These are phyloP conservation scores for Penicillium aurantiogriseum DNA, from an alignment of 2,329 filamentous ascomycete species.

Conservation along the genomic window DNA sequence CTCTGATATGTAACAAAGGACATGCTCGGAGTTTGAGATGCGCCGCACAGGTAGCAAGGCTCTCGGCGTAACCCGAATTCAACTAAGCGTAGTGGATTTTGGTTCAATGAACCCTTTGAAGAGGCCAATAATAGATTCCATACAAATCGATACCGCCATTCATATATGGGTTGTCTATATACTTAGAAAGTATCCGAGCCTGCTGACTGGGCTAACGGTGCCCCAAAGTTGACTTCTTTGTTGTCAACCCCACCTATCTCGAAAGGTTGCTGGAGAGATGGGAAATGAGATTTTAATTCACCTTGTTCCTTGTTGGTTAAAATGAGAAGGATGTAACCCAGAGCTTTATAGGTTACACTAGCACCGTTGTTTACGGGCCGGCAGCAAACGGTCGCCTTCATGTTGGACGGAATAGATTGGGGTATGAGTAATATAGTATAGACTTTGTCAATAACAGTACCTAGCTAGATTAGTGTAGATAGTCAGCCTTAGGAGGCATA, in stretches of 20 bases:
- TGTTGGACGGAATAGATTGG: conserved; percentile 1
- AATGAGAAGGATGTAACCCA: conserved; percentile 6
- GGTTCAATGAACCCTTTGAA: neutral
- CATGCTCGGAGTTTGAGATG: neutral
- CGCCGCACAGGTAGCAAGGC: conserved; percentile 1
- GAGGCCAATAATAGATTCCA: neutral
- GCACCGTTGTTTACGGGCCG: neutral
- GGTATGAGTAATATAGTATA: neutral
- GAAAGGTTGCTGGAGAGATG: conserved; percentile 2
- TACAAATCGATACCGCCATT: neutral
- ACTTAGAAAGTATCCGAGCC: neutral
- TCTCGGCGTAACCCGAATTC: neutral
- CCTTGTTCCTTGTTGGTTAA: neutral
- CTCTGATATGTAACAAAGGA: conserved; percentile 4
- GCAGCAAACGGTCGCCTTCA: conserved; percentile 6
- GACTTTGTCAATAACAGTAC: too few relatives aligned
- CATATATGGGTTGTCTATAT: neutral
- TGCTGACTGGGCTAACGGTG: conserved; percentile 4
- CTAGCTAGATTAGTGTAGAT: neutral
- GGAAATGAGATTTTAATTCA: neutral
- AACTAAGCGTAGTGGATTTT: neutral
- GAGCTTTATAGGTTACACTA: conserved; percentile 11
- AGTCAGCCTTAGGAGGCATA: neutral
- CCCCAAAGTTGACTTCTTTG: conserved; percentile 19
- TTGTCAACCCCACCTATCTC: conserved; percentile 11